These are phyloP conservation scores for Trifolium pratense DNA, from an alignment of 306 rosid genomes.

Conservation along the genomic window DNA sequence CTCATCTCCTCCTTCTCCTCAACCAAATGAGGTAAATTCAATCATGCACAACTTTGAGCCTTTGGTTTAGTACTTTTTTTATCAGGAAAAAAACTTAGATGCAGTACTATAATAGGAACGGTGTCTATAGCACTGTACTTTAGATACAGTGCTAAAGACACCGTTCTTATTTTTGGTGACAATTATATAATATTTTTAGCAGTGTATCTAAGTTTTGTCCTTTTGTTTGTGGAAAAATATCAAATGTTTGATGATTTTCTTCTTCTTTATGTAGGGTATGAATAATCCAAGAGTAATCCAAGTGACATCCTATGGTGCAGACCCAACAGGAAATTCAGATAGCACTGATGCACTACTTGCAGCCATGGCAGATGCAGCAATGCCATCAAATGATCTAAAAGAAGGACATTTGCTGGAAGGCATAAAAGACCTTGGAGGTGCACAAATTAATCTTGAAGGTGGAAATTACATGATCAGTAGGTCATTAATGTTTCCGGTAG, in stretches of 20 bases:
- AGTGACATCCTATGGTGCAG: conserved; percentile 83
- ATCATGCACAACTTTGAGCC: neutral
- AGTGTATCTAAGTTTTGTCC: neutral
- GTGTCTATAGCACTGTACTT: neutral
- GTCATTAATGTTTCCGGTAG: conserved; percentile 60
- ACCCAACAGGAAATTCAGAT: conserved; percentile 72
- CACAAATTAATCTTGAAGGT: conserved; percentile 70
- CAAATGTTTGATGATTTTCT: conserved; percentile 37
- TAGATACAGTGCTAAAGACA: too few relatives aligned
- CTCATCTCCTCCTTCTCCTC: conserved; percentile 44
- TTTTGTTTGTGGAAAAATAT: neutral
- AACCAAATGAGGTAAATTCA: conserved; percentile 43
- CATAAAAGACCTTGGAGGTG: conserved; percentile 79
- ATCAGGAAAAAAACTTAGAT: neutral
- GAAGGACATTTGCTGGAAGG: conserved; percentile 64
- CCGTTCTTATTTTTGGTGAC: too few relatives aligned
- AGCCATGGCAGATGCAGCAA: conserved; percentile 69
- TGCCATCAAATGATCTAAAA: conserved; percentile 29
- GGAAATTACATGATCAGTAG: conserved; percentile 70
- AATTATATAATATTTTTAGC: neutral
- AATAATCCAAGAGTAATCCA: conserved; percentile 51
- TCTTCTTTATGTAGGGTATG: conserved; percentile 52
- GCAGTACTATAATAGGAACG: neutral
- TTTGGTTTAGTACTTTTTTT: conserved; percentile 4
- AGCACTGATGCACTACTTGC: conserved; percentile 70